Evolutionary conservation across 345 rosid genomes (phyloP), one percentile per base, ranked within the genome.

Genomic region (Heritiera littoralis): DNA sequence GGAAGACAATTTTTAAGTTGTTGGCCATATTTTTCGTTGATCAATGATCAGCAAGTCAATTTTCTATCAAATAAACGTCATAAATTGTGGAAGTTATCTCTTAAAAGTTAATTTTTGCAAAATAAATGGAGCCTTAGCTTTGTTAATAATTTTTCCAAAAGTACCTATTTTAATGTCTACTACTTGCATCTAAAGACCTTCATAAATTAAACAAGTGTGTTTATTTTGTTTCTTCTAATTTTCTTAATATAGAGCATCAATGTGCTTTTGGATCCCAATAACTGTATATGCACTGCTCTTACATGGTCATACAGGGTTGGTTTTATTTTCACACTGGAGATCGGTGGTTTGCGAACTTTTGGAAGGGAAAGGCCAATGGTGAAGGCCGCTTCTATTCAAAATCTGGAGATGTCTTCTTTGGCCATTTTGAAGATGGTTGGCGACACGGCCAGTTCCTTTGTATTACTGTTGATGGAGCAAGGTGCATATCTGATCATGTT

Each of bases 361-460:
- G 99, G 98, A 96, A 96, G 86, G 98, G 99, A 83, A 94, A 92
- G 85, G 97, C 97, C 66, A 90, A 89, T 69, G 99, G 98, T 2
- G 94, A 96, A 85, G 89, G 98, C 69, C 91, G 99, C 78, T 96
- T 94, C 89, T 96, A 96, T 86, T 89, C 99, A 46, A 91, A 89
- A 77, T 85, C 88, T 1, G 99, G 99, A 18, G 89, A 92, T 54
- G 85, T 94, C 52, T 90, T 86, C 85, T 94, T 94, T 76, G 97
- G 99, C 81, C 85, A 88, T 68, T 96, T 96, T 81, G 89, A 86
- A 86, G 97, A 92, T 78, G 99, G 99, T 77, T 94, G 97, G 98
- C 87, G 97, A 65, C 90, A 94, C 49, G 98, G 98, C 14, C 83
- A 75, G 18, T 92, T 94, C 79, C 94, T 94, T 54, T 92, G 95